Conservation (phyloP, 495 filamentous ascomycete species). For the Talaromyces stipitatus region DNA sequence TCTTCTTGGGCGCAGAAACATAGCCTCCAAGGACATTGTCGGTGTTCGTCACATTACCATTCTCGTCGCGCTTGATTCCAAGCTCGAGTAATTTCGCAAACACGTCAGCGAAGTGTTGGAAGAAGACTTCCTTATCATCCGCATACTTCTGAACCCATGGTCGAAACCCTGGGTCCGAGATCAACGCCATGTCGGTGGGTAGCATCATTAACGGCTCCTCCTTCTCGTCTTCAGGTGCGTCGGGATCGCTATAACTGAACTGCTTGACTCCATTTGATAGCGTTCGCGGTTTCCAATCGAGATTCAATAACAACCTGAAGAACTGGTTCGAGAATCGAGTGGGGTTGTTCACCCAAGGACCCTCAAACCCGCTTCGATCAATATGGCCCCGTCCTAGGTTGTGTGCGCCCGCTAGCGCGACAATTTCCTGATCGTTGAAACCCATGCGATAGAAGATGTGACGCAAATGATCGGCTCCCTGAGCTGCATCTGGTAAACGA, state of each 20-base stretch:
- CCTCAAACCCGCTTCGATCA: slow-evolving; percentile 54
- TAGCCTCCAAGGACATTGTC: slow-evolving; percentile 50
- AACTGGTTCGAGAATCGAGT: slow-evolving; percentile 59
- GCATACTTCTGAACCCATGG: slow-evolving; percentile 55
- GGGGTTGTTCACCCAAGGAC: slow-evolving; percentile 57
- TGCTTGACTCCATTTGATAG: slow-evolving; percentile 45
- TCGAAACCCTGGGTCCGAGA: slow-evolving; percentile 27
- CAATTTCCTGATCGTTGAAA: slow-evolving; percentile 59
- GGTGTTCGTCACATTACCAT: slow-evolving; percentile 41
- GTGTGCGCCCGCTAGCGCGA: slow-evolving; percentile 53
- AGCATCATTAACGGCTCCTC: slow-evolving; percentile 50
- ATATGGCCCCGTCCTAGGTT: slow-evolving; percentile 53
- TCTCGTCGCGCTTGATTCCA: slow-evolving; percentile 46
- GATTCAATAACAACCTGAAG: slow-evolving; percentile 45
- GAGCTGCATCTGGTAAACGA: slow-evolving; percentile 50
- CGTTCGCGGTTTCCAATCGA: slow-evolving; percentile 48
- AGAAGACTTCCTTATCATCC: slow-evolving; percentile 53
- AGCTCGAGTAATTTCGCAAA: slow-evolving; percentile 58
- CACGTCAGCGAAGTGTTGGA: slow-evolving; percentile 49
- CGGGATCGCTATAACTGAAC: slow-evolving; percentile 54
- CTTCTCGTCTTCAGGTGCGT: slow-evolving; percentile 36
- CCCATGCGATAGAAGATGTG: slow-evolving; percentile 56
- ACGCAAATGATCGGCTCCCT: slow-evolving; percentile 50
- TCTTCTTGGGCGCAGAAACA: slow-evolving; percentile 53
- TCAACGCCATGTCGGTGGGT: slow-evolving; percentile 37